Conservation (phyloP, 2,329 filamentous ascomycete genomes). For the Calonectria multiphialidica region DNA sequence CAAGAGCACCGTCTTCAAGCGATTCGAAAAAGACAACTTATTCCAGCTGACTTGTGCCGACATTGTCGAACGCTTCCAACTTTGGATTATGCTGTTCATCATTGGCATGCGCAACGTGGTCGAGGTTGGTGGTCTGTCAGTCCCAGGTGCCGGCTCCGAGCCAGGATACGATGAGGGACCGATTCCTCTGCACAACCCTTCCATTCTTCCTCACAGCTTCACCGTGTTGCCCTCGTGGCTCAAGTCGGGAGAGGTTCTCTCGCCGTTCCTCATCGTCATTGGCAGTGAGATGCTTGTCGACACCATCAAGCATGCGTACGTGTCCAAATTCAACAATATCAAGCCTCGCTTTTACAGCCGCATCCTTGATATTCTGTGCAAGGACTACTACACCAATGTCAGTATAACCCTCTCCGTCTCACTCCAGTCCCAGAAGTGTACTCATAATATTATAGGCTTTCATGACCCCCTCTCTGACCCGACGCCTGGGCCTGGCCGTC, state of each 20-base stretch:
- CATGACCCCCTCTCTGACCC: conserved; percentile 88
- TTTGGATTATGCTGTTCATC: conserved; percentile 97
- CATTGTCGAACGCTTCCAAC: conserved; percentile 95
- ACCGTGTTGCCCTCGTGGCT: conserved; percentile 87
- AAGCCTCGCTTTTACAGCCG: conserved; percentile 90
- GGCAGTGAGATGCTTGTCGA: conserved; percentile 98
- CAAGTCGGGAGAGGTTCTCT: conserved; percentile 85
- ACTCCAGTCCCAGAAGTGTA: neutral
- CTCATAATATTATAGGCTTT: conserved; percentile 73
- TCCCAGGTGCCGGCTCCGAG: conserved; percentile 66
- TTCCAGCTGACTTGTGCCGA: conserved; percentile 98
- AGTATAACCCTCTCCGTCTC: conserved; percentile 44
- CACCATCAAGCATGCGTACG: conserved; percentile 97
- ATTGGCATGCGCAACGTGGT: conserved; percentile 97
- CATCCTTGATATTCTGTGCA: conserved; percentile 93
- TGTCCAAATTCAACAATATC: conserved; percentile 98
- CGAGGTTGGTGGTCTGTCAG: conserved; percentile 88
- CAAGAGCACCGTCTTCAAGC: conserved; percentile 98
- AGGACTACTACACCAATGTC: conserved; percentile 97
- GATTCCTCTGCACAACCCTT: conserved; percentile 74
- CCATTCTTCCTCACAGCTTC: conserved; percentile 90
- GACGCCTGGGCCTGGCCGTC: conserved; percentile 89
- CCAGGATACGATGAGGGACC: conserved; percentile 59
- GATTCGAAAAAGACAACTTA: conserved; percentile 96
- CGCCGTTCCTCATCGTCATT: conserved; percentile 92